These are phyloP conservation scores for Boletus sp. DNA, from an alignment of 768 basidiomycete species.

Conservation along the genomic window DNA sequence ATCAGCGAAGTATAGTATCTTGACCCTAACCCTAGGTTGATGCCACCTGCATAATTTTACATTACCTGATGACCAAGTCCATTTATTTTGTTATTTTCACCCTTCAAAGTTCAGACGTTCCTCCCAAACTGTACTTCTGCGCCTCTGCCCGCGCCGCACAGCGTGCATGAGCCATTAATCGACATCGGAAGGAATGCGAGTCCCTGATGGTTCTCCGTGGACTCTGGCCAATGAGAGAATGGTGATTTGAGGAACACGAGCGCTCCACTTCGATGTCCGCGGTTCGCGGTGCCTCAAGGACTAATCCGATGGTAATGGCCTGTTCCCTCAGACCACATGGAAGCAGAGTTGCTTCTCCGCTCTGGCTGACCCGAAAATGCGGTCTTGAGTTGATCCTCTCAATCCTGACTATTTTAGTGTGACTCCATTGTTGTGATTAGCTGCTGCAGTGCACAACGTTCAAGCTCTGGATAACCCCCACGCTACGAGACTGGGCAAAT, in stretches of 20 bases:
- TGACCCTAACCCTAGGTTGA: constrained; percentile 14
- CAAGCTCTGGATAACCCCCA: too few relatives aligned
- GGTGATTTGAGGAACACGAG: constrained; percentile 10
- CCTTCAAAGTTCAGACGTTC: background rate
- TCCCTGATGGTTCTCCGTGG: background rate
- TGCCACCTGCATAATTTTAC: background rate
- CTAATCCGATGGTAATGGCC: background rate
- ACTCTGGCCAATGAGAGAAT: constrained; percentile 10
- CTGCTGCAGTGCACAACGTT: too few relatives aligned
- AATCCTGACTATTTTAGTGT: background rate
- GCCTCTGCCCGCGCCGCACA: background rate
- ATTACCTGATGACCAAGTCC: too few relatives aligned
- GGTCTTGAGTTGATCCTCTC: background rate
- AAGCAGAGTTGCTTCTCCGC: too few relatives aligned
- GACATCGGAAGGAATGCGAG: background rate
- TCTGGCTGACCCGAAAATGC: background rate
- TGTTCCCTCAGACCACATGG: background rate
- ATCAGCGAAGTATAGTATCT: background rate
- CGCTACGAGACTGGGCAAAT: background rate
- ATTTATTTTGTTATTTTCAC: too few relatives aligned
- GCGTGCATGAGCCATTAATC: background rate
- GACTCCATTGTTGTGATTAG: too few relatives aligned
- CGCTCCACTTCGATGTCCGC: background rate
- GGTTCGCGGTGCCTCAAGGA: background rate
- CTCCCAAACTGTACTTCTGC: too few relatives aligned